Percentiles rank a stretch among this genome's conserved stretches.
Conservation (phyloP, 768 basidiomycete species). For the Myochromella boudieri region DNA sequence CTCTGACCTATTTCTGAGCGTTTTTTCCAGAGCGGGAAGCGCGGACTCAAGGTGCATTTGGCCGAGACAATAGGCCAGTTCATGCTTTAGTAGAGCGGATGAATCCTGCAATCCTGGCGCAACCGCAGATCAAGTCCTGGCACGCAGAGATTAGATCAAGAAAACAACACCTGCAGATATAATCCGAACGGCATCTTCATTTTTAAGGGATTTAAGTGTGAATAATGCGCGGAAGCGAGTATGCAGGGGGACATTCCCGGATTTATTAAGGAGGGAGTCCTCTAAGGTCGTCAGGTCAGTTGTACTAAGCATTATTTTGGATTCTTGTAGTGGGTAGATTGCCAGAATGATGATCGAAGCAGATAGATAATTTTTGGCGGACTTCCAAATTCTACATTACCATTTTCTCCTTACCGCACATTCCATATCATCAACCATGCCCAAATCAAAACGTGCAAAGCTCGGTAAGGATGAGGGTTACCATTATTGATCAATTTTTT, state of each 20-base stretch:
- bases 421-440: constrained; percentile 54
- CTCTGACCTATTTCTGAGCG: constrained; percentile 67
- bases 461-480: constrained; percentile 54
- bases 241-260: constrained; percentile 74
- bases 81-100: constrained; percentile 93
- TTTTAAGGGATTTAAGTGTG: constrained; percentile 82
- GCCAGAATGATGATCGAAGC: constrained; percentile 30
- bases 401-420: constrained; percentile 16
- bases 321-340: too few relatives aligned
- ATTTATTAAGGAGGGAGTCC: constrained; percentile 73
- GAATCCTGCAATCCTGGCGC: constrained; percentile 76
- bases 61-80: constrained; percentile 95
- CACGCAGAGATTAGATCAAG: constrained; percentile 10
- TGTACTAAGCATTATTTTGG: constrained; percentile 36
- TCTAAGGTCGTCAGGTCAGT: constrained; percentile 69
- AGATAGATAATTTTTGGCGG: constrained; percentile 41
- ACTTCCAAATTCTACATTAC: constrained; percentile 42
- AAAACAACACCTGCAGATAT: constrained; percentile 74
- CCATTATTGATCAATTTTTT: too few relatives aligned
- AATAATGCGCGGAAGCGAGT: constrained; percentile 90
- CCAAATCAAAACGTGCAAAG: constrained; percentile 86
- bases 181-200: constrained; percentile 76
- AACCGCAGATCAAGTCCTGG: constrained; percentile 8
- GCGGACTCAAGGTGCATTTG: constrained; percentile 80
- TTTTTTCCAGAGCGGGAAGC: constrained; percentile 74